Base-by-base conservation (phyloP, 805 yeast species). In the Lachancea sp. region DNA sequence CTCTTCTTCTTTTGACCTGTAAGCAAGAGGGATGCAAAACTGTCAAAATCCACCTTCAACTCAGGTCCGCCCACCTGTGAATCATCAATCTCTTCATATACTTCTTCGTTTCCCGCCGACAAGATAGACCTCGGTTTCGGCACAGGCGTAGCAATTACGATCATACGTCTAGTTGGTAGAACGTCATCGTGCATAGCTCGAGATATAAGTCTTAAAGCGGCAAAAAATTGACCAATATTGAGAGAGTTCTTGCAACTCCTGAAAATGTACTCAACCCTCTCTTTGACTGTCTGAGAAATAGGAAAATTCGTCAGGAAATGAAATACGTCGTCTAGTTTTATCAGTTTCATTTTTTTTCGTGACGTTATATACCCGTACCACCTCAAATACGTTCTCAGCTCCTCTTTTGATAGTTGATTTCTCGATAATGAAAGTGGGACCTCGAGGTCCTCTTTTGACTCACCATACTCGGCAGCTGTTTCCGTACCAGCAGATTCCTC, bases 201-300 rank as follows among this genome's bases (percentile, higher is more conserved):
- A 15, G 95, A 75, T 11, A 88, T 72, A 16, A 92, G 71, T 51
- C 98, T 70, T 40, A 90, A 58, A 26, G 87, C 71, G 0, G 95
- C 96, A 65, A 84, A 92, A 63, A 92, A 90, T 59, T 88, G 94
- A 5, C 95, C 95, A 40, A 88, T 80, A 52, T 86, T 88, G 41
- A 90, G 70, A 3, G 83, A 72, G 41, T 69, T 70, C 24, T 72
- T 52, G 40, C 74, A 70, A 41, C 71, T 69, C 24, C 69, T 61
- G 55, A 78, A 79, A 17, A 81, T 72, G 19, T 64, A 63, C 28
- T 56, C 60, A 33, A 86, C 71, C 41, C 75, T 56, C 8, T 69
- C 70, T 56, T 77, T 77, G 24, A 75, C 65, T 2, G 59, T 52
- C 1, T 69, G 70, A 2, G 78, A 54, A 11, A 90, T 64, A 41